Evolutionary conservation across 768 basidiomycete species (phyloP).

Genomic region (Auricularia sp.): DNA sequence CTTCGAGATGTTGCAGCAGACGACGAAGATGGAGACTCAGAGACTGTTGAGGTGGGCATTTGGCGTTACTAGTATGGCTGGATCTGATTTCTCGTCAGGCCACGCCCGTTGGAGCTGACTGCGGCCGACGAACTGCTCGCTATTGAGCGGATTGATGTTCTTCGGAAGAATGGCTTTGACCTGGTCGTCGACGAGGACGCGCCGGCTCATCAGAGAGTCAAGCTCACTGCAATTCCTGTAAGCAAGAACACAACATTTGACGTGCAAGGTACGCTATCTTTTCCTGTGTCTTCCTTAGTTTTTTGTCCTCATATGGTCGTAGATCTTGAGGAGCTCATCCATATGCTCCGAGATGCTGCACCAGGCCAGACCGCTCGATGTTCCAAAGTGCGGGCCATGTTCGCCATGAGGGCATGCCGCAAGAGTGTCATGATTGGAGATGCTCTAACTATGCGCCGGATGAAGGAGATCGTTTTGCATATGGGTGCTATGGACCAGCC

Average conservation of each 20-base stretch:
- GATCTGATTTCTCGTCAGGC: slow-evolving; percentile 35
- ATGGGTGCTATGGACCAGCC: slow-evolving; percentile 82
- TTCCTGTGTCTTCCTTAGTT: not conserved
- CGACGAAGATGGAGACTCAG: slow-evolving; percentile 84
- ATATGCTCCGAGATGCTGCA: slow-evolving; percentile 71
- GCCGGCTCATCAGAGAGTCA: slow-evolving; percentile 40
- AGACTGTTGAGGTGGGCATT: slow-evolving; percentile 61
- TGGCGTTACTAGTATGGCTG: not conserved
- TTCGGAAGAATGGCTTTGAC: slow-evolving; percentile 86
- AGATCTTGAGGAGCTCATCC: slow-evolving; percentile 92
- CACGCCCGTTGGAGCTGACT: slow-evolving; percentile 68
- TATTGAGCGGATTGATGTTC: slow-evolving; percentile 73
- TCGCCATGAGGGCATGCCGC: slow-evolving; percentile 90
- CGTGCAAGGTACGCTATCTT: slow-evolving; percentile 53
- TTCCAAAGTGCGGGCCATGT: slow-evolving; percentile 89
- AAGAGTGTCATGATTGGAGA: slow-evolving; percentile 96
- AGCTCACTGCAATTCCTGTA: slow-evolving; percentile 73
- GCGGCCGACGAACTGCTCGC: slow-evolving; percentile 86
- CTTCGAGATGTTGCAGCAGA: slow-evolving; percentile 86
- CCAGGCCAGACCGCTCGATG: slow-evolving; percentile 80
- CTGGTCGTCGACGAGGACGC: slow-evolving; percentile 47
- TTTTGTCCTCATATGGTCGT: not conserved
- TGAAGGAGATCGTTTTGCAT: slow-evolving; percentile 67
- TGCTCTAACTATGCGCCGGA: slow-evolving; percentile 62
- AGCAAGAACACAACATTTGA: slow-evolving; percentile 89